Base-by-base conservation (phyloP, 352 stramenopile genomes). In the Pythium periplocum region DNA sequence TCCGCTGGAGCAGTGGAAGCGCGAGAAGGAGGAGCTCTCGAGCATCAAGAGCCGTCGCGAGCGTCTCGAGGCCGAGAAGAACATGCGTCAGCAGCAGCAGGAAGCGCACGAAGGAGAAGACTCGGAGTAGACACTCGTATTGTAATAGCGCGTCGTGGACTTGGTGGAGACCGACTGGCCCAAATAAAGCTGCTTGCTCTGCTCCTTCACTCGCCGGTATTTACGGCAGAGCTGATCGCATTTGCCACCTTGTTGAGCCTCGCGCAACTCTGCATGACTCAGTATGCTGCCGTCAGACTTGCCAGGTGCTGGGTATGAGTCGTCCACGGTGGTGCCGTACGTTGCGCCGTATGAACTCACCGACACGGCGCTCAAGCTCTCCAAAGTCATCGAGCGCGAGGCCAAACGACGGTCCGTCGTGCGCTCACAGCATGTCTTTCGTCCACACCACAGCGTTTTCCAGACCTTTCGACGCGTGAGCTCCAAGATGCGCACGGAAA, bases 1-100 rank as follows among this genome's bases (percentile, higher is more conserved):
- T 48, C 60, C 78, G 17, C 82, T 82, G 38, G 51, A 65, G 17
- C 69, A 77, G 55, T 94, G 83, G 83, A 91, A 90, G 51, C 66
- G 65, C 26, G 78, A 86, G 45, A 93, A 93, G 51, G 81, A 90
- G 57, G 78, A 82, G 3, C 45, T 67, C 32, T 67, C 59, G 38
- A 17, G 8, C 1, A 67, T 67, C 34, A 52, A 57, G 53, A 62
- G 58, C 49, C 59, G 51, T 32, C 48, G 47, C 38, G 53, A 61
- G 9, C 59, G 59, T 17, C 53, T 64, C 17, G 55, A 60, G 51
- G 56, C 61, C n/a, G 55, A 64, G 45, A 60, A 61, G 42, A 46
- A 45, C 17, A 64, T 68, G 61, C 50, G 51, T 6, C 45, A 59
- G 42, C 54, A 42, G 38, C 17, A 26, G 17, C 17, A 26, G 17